phyloP scores from a whole-genome alignment of 164 flowering plant species.

The Paratinospora sagittata region DNA sequence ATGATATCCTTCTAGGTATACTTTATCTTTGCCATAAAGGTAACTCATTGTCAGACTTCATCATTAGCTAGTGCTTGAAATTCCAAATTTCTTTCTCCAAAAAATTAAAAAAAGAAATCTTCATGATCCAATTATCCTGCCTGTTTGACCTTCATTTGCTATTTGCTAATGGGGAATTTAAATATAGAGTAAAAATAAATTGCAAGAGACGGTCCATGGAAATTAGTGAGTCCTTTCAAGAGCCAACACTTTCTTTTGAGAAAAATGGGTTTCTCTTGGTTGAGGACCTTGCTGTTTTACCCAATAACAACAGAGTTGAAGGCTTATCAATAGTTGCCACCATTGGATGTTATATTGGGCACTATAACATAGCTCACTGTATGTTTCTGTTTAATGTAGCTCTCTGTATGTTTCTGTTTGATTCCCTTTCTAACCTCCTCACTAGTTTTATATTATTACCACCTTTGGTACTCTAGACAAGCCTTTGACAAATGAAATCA shows the following conservation, averaged over 20 bases:
- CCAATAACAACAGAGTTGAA: too few species aligned
- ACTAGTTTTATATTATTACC: neutral
- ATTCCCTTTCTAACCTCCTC: neutral
- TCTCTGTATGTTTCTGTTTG: neutral
- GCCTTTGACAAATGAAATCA: neutral
- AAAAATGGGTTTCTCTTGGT: too few species aligned
- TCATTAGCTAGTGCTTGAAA: neutral
- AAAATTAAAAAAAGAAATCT: neutral
- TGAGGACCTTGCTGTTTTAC: too few species aligned
- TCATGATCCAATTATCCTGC: neutral
- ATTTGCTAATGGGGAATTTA: neutral
- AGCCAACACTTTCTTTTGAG: too few species aligned
- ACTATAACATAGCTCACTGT: neutral
- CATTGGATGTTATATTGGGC: too few species aligned
- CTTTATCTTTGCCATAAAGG: neutral
- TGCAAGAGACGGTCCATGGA: neutral
- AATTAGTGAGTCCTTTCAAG: neutral
- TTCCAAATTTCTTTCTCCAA: neutral
- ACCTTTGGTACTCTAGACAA: neutral
- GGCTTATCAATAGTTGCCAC: too few species aligned
- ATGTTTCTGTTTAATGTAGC: neutral
- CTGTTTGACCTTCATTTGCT: neutral
- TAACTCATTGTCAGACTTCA: neutral
- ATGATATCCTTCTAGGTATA: neutral
- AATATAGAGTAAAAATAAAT: neutral